Conservation (phyloP, 306 rosid species). For the Abrus pulchellus region DNA sequence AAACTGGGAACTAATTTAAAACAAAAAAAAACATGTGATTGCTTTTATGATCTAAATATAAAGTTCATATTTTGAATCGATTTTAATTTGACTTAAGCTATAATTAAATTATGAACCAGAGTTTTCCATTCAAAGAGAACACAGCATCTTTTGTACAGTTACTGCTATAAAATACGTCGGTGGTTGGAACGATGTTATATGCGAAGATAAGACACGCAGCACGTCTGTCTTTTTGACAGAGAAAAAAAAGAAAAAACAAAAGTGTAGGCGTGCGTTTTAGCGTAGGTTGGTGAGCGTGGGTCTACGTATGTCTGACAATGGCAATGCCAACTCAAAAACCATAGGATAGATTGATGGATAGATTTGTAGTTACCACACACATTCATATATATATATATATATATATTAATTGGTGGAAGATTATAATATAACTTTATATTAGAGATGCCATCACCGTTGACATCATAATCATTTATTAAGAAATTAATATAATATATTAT, state of each 20-base stretch:
- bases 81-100: no score
- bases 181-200: not conserved
- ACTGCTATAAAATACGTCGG: no score
- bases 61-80: no score
- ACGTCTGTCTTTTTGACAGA: not conserved
- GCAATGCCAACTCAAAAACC: slow-evolving; percentile 53
- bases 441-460: slow-evolving; percentile 56
- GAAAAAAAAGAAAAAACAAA: not conserved
- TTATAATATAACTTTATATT: not conserved
- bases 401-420: not conserved
- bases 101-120: no score
- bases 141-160: no score
- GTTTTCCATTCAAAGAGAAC: no score
- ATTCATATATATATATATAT: not conserved
- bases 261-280: slow-evolving; percentile 30
- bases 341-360: slow-evolving; percentile 56
- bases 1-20: no score
- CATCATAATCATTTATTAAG: slow-evolving; percentile 50
- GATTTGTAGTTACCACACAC: slow-evolving; percentile 43
- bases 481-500: not conserved
- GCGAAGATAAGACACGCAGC: slow-evolving; percentile 1
- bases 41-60: no score
- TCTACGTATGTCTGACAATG: slow-evolving; percentile 42
- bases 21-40: no score
- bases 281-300: slow-evolving; percentile 45